Base-by-base conservation (phyloP, 2,329 filamentous ascomycete genomes). In the Aspergillus pseudoterreus region DNA sequence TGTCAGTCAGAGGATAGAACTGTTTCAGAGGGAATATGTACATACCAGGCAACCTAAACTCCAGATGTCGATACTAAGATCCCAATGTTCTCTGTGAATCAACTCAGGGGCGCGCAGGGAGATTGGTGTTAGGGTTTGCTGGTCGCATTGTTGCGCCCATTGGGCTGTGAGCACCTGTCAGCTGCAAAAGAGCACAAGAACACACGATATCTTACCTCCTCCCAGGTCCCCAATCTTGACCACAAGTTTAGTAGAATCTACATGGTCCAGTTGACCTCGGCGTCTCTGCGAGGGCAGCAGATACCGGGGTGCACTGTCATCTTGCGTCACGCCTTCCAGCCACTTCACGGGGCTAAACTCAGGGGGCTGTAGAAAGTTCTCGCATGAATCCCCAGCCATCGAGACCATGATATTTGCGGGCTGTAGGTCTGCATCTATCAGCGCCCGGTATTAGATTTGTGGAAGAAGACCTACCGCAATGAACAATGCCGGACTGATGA, bases 381-480 rank as follows among this genome's bases (percentile, higher is more conserved):
- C 41, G 12, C 30, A 39, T 19, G 19, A 19, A 42, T 27, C 22
- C n/a, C 41, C 36, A 49, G 36, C 11, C 27, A 43, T 14, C 24
- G 55, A 54, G 43, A 61, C 47, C 49, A 62, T 47, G 24, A 63
- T 56, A 49, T 61, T 63, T 32, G 59, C 59, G 12, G 58, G 61
- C 45, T 63, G 55, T 43, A 61, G 49, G 33, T 61, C 58, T 63
- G 19, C 8, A 14, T 42, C 12, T 6, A 8, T 15, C 14, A 17
- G 15, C 27, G 41, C 17, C 30, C 8, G 12, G 4, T 35, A 11
- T 17, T n/a, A 8, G 30, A 4, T 32, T 8, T n/a, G 10, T 22
- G 27, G 21, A 14, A 11, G 6, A 17, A 4, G 2, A 19, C 51
- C 49, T 63, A 65, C 62, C 63, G 2, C 62, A 63, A 54, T 64